Evolutionary conservation across 225 moss, liverwort and hornwort genomes (phyloP), one percentile per base, ranked within the genome.

Genomic region (Bryum argenteum): DNA sequence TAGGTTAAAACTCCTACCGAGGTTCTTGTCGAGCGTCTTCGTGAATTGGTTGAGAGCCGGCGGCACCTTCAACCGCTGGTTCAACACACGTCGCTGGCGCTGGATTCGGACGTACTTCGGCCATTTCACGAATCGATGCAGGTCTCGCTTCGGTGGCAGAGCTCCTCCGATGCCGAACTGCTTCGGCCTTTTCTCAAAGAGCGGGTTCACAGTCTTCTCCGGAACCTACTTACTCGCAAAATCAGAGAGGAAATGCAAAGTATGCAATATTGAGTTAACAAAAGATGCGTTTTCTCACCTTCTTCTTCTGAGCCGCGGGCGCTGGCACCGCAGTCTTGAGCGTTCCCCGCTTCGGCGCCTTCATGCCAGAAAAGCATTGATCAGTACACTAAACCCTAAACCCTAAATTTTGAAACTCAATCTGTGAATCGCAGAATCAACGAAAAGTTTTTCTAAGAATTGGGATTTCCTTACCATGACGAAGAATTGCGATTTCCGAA

Each of bases 21-120:
- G 75, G 61, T 88, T 88, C 67, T 88, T 88, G 68, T 88, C 84
- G 14, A 88, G 74, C 39, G 80, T 81, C 73, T 88, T 88, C 7
- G 84, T 88, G 75, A 88, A 88, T 66, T 88, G 88, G 72, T 84
- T 84, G 41, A 84, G 69, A 10, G 84, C 82, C 55, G 84, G 88
- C 10, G 88, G 88, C 68, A 88, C 84, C 75, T 88, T 88, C 80
- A 88, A 70, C 43, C 88, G 71, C 78, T 88, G 88, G 73, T 88
- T 88, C 63, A 85, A 70, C 28, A 88, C 88, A 41, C 84, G 81
- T 62, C 88, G 77, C 77, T 88, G 84, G 17, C 84, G 81, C 67
- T 88, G 82, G 53, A 88, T 88, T 40, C 84, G 84, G 38, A 88
- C 88, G 50, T 88, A 88, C 70, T 88, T 85, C 33, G 84, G 84